Base-by-base conservation (phyloP, 768 basidiomycete genomes). In the Boletus rufocinnamomeus region DNA sequence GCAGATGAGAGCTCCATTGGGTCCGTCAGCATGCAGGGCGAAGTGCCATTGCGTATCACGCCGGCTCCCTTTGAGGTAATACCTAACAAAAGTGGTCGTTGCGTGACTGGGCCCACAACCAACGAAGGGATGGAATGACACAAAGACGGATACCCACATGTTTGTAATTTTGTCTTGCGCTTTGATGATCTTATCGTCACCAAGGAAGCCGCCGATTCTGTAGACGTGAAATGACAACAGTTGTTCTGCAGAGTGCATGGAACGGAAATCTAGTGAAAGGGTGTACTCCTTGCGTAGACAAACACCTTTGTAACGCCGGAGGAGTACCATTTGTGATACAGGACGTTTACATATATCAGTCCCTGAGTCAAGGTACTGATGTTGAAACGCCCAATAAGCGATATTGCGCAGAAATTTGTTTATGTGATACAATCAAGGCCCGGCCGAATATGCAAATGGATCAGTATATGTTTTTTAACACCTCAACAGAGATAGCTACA, bases 161-260 rank as follows among this genome's bases (percentile, higher is more conserved):
- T 28, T 35, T 0, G 65, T 69, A 21, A 44, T 35, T 43, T 61
- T 70, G 38, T 71, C 71, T 32, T 65, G 63, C 2, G 65, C 71
- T 50, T 62, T 71, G 25, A 71, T 21, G 47, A 71, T 32, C 51
- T 55, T 66, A 25, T 69, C 57, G 46, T 67, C 65, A n/a, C 69
- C 59, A n/a, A 71, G 50, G 27, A 71, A 47, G 23, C 70, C 54
- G 6, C 66, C 67, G 5, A 65, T 50, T 40, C 63, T 65, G 57
- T 69, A 72, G 34, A 71, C 59, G 47, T 73, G 70, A 32, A 71
- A 52, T 11, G 65, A 69, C 17, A 62, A 37, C 17, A 41, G 48
- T 17, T 46, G 58, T 38, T 55, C 60, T 17, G 34, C 25, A 30
- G 46, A 44, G 5, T 30, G 38, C 57, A 62, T 64, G 43, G 32